phyloP scores from a whole-genome alignment of 768 basidiomycete genomes.

The Boletus tylopilopsis region DNA sequence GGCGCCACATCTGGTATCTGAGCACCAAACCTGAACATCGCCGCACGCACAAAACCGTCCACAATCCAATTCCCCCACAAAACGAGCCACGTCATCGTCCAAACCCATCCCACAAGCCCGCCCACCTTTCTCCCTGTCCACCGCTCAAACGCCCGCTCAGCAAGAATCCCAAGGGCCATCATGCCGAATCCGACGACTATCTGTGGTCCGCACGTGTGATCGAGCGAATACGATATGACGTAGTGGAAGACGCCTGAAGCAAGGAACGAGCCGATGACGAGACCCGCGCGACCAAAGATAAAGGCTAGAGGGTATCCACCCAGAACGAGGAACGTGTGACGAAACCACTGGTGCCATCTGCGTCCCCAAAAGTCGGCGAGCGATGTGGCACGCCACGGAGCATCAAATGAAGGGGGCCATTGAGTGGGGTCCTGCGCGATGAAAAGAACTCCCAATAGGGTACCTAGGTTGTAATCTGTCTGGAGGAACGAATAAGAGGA shows the following conservation, averaged over 20 bases:
- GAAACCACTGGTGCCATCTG: slow-evolving; percentile 2
- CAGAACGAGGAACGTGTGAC: background rate
- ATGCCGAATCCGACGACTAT: slow-evolving; percentile 1
- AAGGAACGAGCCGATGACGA: background rate
- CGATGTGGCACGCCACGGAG: background rate
- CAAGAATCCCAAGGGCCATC: slow-evolving; percentile 1
- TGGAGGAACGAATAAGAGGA: background rate
- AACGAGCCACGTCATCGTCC: slow-evolving; percentile 1
- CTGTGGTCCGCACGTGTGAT: background rate
- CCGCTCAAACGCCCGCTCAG: background rate
- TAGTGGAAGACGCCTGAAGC: background rate
- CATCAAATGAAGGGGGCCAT: slow-evolving; percentile 2
- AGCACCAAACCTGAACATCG: too few species aligned
- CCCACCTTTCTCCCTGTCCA: background rate
- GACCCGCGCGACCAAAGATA: background rate
- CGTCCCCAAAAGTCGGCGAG: slow-evolving; percentile 1
- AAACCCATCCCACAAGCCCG: background rate
- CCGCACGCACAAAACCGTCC: background rate
- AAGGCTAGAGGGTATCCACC: background rate
- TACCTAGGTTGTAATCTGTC: background rate
- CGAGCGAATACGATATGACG: background rate
- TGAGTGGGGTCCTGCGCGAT: background rate
- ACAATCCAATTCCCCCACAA: background rate
- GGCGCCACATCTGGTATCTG: too few species aligned
- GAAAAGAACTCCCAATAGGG: background rate